These are phyloP conservation scores for Starmerella bombi DNA, from an alignment of 805 yeast species.

Conservation along the genomic window DNA sequence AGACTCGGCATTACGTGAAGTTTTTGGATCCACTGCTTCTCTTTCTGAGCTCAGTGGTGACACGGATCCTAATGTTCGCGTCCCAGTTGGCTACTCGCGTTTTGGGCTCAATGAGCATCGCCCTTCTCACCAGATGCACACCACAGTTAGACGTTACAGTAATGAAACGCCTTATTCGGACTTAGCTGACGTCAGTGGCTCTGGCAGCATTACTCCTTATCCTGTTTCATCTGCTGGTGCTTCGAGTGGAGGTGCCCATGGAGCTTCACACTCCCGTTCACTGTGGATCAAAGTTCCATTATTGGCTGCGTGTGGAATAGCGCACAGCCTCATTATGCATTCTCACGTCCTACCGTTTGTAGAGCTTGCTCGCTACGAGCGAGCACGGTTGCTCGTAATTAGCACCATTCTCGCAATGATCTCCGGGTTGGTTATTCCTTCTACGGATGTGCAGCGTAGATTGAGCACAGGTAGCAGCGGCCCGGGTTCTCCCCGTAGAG, in stretches of 20 bases:
- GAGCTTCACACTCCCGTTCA: background rate
- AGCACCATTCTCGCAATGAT: constrained; percentile 6
- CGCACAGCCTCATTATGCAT: constrained; percentile 15
- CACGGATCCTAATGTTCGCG: constrained; percentile 4
- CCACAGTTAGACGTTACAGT: constrained; percentile 9
- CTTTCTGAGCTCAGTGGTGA: constrained; percentile 29
- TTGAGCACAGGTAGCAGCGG: background rate
- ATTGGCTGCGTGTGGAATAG: constrained; percentile 10
- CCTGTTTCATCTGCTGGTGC: background rate
- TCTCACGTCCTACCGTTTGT: constrained; percentile 7
- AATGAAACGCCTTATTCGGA: constrained; percentile 1
- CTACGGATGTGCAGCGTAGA: background rate
- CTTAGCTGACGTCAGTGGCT: background rate
- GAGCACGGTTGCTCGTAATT: constrained; percentile 5
- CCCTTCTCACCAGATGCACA: constrained; percentile 20
- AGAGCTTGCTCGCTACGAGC: background rate
- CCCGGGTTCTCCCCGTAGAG: background rate
- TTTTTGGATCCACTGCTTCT: constrained; percentile 30
- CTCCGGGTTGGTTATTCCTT: constrained; percentile 9
- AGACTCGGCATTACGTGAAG: constrained; percentile 25
- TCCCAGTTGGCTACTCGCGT: constrained; percentile 17
- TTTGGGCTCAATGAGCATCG: constrained; percentile 20
- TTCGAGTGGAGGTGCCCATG: background rate
- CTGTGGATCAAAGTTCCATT: background rate
- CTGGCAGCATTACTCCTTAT: background rate